Conservation (phyloP, 2,329 filamentous ascomycete species). For the Colletotrichum melonis region DNA sequence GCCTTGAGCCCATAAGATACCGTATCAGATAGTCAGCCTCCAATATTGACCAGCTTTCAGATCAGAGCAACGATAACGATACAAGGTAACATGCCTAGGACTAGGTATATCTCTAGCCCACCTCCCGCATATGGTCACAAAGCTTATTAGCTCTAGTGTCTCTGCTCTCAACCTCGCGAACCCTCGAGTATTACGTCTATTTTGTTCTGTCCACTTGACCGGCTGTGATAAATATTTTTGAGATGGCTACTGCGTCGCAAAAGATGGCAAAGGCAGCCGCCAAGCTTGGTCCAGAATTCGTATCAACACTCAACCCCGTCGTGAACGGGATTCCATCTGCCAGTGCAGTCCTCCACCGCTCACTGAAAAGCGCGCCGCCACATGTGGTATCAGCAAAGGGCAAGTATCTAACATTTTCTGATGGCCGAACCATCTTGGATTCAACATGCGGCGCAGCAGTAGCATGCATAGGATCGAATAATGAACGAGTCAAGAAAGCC, state of each 20-base stretch:
- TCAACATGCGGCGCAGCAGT: slow-evolving; percentile 80
- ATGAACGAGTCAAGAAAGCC: slow-evolving; percentile 69
- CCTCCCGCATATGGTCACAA: no score
- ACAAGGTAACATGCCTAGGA: neutral
- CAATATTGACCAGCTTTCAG: neutral
- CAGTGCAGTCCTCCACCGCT: slow-evolving; percentile 36
- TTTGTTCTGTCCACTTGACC: neutral
- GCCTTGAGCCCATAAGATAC: neutral
- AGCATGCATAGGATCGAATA: slow-evolving; percentile 75
- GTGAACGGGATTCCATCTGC: neutral
- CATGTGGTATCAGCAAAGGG: slow-evolving; percentile 33
- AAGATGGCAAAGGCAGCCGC: neutral
- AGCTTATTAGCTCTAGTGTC: no score
- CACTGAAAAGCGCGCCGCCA: slow-evolving; percentile 25
- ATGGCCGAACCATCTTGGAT: slow-evolving; percentile 67
- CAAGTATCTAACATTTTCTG: slow-evolving; percentile 33
- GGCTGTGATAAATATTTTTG: neutral
- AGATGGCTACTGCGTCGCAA: neutral
- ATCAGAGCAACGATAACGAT: neutral
- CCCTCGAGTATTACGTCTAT: no score
- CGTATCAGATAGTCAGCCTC: neutral
- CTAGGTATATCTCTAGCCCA: neutral
- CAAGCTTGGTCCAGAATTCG: neutral
- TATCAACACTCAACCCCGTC: no score
- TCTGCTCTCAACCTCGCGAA: no score